Base-by-base conservation (phyloP, 805 yeast genomes). In the Saccharomycopsis olivae region DNA sequence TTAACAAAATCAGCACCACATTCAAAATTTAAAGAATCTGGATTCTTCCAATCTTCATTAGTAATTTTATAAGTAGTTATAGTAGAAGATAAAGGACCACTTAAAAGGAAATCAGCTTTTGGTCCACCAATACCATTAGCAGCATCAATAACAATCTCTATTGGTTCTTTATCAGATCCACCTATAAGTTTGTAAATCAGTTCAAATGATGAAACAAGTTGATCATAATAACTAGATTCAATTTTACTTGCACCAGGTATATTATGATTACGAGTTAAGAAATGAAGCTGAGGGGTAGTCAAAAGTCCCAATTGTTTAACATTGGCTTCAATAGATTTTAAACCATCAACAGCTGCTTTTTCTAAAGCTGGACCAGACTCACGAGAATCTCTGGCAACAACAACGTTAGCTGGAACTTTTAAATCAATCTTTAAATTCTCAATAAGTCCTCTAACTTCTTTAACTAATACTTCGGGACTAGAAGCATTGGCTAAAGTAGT, bases 41-140 rank as follows among this genome's bases (percentile, higher is more conserved):
- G 87, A 13, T 59, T 54, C 15, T 61, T 51, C 51, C 66, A 75
- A 11, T 69, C 57, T 39, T 64, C 71, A 53, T 87, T 87, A 16
- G 78, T 69, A 39, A 73, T 58, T 13, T 63, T 51, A 6, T 42
- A 48, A 33, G 68, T 58, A 0, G 65, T 57, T 14, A 83, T 55
- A 15, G 62, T 51, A 2, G 65, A 57, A 2, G 54, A 44, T 35
- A 78, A 56, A 34, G 65, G 58, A 3, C 58, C 47, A 25, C 60
- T 57, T 18, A 73, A 60, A 42, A 88, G 60, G 18, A 66, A 62
- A 18, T 57, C 52, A 20, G 78, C 64, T 54, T 82, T 81, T 16
- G 84, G 82, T 1, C 87, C 95, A 14, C 98, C 98, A 29, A 92
- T 84, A n/a, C 98, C 98, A 56, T 92, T 92, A 5, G 98, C 98